Percentiles rank a stretch among this genome's conserved stretches.
These are phyloP conservation scores for Phytopythium ostracodes DNA, from an alignment of 352 stramenopile species.

Conservation along the genomic window DNA sequence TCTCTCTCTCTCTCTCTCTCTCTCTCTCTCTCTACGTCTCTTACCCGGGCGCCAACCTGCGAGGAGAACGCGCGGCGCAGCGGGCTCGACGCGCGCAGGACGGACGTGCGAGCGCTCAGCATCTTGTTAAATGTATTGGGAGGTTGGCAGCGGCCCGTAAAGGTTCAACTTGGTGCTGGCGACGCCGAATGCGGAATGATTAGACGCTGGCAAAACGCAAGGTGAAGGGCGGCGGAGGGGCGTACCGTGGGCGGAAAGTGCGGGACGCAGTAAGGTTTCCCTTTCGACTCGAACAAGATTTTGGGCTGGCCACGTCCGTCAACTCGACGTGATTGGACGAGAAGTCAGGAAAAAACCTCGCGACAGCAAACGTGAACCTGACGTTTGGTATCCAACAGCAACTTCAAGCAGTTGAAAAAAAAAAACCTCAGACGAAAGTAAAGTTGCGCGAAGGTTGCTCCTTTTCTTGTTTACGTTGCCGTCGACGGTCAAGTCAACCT, in stretches of 20 bases:
- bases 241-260: too few relatives aligned
- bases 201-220: background rate
- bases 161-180: background rate
- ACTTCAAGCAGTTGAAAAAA: background rate
- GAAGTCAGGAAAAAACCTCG: background rate
- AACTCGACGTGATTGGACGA: background rate
- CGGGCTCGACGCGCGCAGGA: background rate
- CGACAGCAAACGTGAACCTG: background rate
- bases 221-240: too few relatives aligned
- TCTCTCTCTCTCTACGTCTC: too few relatives aligned
- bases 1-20: too few relatives aligned
- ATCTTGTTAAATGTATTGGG: background rate
- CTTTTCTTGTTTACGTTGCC: slow-evolving; percentile 1
- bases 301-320: background rate
- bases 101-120: background rate
- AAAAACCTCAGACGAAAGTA: too few relatives aligned
- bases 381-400: background rate
- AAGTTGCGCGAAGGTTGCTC: too few relatives aligned
- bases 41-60: slow-evolving; percentile 5
- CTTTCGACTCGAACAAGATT: too few relatives aligned
- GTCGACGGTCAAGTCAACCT: background rate
- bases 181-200: background rate
- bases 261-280: too few relatives aligned
- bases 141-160: background rate
- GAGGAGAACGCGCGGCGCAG: slow-evolving; percentile 8